Base-by-base conservation (phyloP, 2,329 filamentous ascomycete genomes). In the Xylaria sp. region DNA sequence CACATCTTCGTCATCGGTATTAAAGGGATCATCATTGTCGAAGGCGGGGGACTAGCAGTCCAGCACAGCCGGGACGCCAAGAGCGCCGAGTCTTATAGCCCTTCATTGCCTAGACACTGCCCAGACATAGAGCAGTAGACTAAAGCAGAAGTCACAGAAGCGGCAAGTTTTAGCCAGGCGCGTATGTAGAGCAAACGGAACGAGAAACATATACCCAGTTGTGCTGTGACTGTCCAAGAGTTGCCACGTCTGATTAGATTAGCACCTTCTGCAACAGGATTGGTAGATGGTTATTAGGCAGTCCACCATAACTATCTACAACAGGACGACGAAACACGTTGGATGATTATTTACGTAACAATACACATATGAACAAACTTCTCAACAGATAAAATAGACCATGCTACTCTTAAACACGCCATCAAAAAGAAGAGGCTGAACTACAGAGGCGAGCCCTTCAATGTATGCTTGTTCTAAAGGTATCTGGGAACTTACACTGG, bases 81-180 rank as follows among this genome's bases (percentile, higher is more conserved):
- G 57, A 27, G 44, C n/a, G 55, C 44, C 58, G 42, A 65, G 62
- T 50, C 51, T 32, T 27, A 44, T 18, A 10, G 21, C 23, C 32
- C 54, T 18, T 6, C 51, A 55, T 53, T 54, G 51, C 51, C 51
- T 8, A 54, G 50, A 35, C 27, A 25, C 27, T 44, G 29, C 54
- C 55, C 23, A 50, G 42, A 23, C 40, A 59, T 23, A 40, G 55
- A 40, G 55, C 54, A 40, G 50, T 37, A 53, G 62, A 53, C 55
- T 60, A 65, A 58, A 37, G 29, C n/a, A 32, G 40, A 47, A 40
- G 53, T 37, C 32, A 47, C 60, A 60, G 16, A 37, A 48, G 57
- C 29, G 18, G 53, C 47, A 37, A 60, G 65, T 59, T 60, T 68
- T 68, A 29, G 60, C 65, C 44, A 40, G 48, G 40, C 27, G 27